These are phyloP conservation scores for Chalara sp. DNA, from an alignment of 2,329 filamentous ascomycete genomes.

Conservation along the genomic window DNA sequence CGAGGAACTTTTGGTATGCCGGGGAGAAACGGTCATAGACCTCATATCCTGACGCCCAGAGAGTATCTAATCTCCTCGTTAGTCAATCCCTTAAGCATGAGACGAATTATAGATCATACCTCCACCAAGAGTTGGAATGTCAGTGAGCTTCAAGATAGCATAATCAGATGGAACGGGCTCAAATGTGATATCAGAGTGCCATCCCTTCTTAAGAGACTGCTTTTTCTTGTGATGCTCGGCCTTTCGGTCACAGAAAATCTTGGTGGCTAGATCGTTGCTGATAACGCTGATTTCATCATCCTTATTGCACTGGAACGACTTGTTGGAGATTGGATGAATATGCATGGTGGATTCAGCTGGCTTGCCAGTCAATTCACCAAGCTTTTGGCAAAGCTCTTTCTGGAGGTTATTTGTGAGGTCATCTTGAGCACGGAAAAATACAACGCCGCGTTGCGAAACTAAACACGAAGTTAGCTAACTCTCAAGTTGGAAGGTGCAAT, in stretches of 20 bases:
- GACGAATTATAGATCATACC: conserved; percentile 11
- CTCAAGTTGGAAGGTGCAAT: no score
- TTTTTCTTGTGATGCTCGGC: background rate
- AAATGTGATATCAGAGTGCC: conserved; percentile 60
- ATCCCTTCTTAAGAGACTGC: conserved; percentile 33
- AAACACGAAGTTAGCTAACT: no score
- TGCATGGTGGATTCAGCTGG: conserved; percentile 46
- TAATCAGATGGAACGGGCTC: conserved; percentile 60
- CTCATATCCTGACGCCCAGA: conserved; percentile 55
- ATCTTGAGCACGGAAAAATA: conserved; percentile 38
- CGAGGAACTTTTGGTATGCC: conserved; percentile 49
- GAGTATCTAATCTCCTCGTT: conserved; percentile 5
- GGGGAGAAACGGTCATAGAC: conserved; percentile 57
- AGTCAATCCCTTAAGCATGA: background rate
- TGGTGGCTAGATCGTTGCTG: background rate
- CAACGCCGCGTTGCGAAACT: background rate
- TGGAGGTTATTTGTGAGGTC: conserved; percentile 39
- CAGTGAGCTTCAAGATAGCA: conserved; percentile 28
- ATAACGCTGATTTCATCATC: background rate
- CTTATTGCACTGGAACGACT: background rate
- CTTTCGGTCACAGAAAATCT: background rate
- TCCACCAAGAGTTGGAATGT: conserved; percentile 25
- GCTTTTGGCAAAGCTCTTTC: conserved; percentile 36
- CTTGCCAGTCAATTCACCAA: conserved; percentile 52
- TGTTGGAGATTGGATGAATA: conserved; percentile 48